Conservation (phyloP, 2,329 filamentous ascomycete species). For the Albifimbria verrucaria region DNA sequence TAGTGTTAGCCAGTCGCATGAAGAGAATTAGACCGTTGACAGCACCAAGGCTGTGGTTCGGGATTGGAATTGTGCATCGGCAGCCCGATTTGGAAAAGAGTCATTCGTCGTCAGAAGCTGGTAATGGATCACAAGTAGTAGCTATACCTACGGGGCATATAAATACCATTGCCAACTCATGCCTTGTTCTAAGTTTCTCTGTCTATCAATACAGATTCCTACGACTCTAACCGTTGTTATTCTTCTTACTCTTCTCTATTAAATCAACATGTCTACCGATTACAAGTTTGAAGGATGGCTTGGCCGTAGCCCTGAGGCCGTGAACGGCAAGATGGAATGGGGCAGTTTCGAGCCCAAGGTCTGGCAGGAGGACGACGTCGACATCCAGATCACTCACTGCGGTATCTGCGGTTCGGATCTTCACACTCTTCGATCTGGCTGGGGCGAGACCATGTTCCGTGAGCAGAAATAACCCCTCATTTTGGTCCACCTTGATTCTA, state of each 20-base stretch:
- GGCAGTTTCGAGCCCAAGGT: conserved; percentile 53
- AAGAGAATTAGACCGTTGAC: no score
- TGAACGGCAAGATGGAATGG: conserved; percentile 47
- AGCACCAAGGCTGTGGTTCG: no score
- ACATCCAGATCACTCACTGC: conserved; percentile 60
- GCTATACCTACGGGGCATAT: no score
- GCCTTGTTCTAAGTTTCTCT: no score
- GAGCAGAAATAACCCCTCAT: conserved; percentile 12
- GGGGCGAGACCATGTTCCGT: conserved; percentile 35
- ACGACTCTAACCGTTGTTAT: no score
- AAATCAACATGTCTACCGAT: conserved; percentile 23
- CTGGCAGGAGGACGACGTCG: conserved; percentile 59
- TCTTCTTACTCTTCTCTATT: not conserved
- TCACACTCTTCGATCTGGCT: conserved; percentile 51
- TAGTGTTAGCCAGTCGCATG: no score
- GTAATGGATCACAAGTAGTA: no score
- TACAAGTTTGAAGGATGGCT: conserved; percentile 48
- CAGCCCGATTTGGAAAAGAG: no score
- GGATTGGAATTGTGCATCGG: no score
- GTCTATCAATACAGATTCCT: no score
- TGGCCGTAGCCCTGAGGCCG: conserved; percentile 32
- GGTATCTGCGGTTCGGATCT: conserved; percentile 59
- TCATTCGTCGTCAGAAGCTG: no score
- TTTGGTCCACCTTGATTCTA: conserved; percentile 8
- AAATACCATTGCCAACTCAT: no score